phyloP scores from a whole-genome alignment of 2,329 filamentous ascomycete genomes.

The Aspergillus costaricaensis region DNA sequence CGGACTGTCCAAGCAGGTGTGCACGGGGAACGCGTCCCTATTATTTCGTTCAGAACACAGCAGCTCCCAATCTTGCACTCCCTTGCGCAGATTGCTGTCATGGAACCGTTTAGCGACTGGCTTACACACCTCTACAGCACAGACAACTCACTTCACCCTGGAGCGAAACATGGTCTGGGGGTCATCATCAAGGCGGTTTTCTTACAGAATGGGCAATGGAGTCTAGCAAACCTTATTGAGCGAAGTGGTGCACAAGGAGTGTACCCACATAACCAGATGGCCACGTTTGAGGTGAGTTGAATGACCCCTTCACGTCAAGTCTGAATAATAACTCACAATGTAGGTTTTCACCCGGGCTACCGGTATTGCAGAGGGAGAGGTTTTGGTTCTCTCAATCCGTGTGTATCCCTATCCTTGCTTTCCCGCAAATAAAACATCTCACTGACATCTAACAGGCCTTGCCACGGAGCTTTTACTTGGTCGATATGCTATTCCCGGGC shows the following conservation, averaged over 20 bases:
- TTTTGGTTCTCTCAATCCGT: conserved; percentile 24
- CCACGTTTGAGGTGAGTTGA: conserved; percentile 9
- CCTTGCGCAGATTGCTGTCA: conserved; percentile 18
- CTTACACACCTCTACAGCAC: conserved; percentile 39
- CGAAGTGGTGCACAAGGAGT: conserved; percentile 17
- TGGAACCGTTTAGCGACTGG: conserved; percentile 9
- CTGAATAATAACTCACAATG: too few species aligned
- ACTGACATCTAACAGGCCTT: conserved; percentile 24
- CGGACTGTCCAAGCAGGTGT: conserved; percentile 2
- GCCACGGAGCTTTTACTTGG: conserved; percentile 29
- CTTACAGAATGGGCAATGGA: conserved; percentile 12
- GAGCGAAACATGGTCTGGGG: conserved; percentile 17
- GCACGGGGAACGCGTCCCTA: conserved; percentile 11
- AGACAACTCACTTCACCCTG: conserved; percentile 2
- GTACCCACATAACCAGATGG: conserved; percentile 19
- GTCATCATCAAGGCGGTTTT: conserved; percentile 16
- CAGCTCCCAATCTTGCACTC: conserved; percentile 28
- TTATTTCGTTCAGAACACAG: conserved; percentile 29
- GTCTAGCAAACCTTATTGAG: conserved; percentile 15
- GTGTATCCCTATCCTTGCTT: conserved; percentile 3
- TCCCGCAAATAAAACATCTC: background rate
- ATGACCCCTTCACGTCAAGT: too few species aligned
- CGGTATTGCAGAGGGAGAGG: conserved; percentile 25
- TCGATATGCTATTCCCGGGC: conserved; percentile 24
- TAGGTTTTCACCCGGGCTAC: conserved; percentile 7